phyloP scores from a whole-genome alignment of 2,329 filamentous ascomycete genomes.

The Tolypocladium tundrense region DNA sequence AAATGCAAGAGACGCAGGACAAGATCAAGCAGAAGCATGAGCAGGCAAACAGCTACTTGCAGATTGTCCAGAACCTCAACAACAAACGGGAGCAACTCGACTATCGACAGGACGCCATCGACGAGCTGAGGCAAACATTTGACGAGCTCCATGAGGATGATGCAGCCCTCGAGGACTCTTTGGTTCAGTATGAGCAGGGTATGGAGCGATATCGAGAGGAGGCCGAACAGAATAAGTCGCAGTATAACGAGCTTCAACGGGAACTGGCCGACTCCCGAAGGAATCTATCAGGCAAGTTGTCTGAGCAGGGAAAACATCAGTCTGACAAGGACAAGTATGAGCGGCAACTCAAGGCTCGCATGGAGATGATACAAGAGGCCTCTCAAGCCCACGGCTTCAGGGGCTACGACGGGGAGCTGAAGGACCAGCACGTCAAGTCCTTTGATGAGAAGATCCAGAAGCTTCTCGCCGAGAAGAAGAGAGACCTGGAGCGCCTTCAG shows the following conservation, averaged over 20 bases:
- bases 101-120: slow-evolving; percentile 59
- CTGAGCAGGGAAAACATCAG: slow-evolving; percentile 66
- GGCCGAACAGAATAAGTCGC: slow-evolving; percentile 48
- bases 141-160: slow-evolving; percentile 73
- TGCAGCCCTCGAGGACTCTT: slow-evolving; percentile 57
- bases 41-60: slow-evolving; percentile 62
- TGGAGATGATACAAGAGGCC: slow-evolving; percentile 66
- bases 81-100: slow-evolving; percentile 67
- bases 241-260: slow-evolving; percentile 55
- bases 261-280: slow-evolving; percentile 34
- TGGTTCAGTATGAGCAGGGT: slow-evolving; percentile 69
- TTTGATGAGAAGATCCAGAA: slow-evolving; percentile 74
- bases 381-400: slow-evolving; percentile 70
- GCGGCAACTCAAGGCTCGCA: slow-evolving; percentile 61
- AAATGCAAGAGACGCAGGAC: slow-evolving; percentile 50
- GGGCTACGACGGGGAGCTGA: slow-evolving; percentile 71
- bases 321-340: slow-evolving; percentile 85
- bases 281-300: slow-evolving; percentile 40
- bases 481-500: slow-evolving; percentile 63
- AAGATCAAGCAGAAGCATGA: slow-evolving; percentile 58
- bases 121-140: slow-evolving; percentile 61
- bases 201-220: slow-evolving; percentile 57
- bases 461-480: slow-evolving; percentile 67
- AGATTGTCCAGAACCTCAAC: slow-evolving; percentile 63
- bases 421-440: slow-evolving; percentile 59